Evolutionary conservation across 2,329 filamentous ascomycete genomes (phyloP), one percentile per base, ranked within the genome.

Genomic region (Arthrobotrys entomopaga): DNA sequence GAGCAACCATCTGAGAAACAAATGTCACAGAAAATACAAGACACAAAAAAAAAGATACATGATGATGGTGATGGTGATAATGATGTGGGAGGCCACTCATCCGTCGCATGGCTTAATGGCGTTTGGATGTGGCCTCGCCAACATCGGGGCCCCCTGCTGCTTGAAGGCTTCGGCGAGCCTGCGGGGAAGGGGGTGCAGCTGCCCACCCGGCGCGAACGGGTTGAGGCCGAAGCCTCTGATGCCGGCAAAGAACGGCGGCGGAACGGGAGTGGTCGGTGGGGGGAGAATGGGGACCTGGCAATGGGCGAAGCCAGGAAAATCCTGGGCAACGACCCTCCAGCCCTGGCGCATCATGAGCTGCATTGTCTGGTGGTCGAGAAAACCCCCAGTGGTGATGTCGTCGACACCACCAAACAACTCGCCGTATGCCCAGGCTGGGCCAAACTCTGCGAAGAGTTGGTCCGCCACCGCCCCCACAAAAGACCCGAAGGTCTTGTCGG

Each of bases 381-480:
- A 13, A 11, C 65, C 49, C 1, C 48, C 19, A 11, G 24, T 16
- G 4, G 40, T 42, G 15, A 50, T 57, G 26, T 48, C 16, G 19
- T 70, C 65, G 5, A 70, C 20, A 2, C 16, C 57, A 19, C 16
- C 22, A 16, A 57, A 20, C 34, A 54, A 22, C 34, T 63, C 57
- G 7, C 50, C 65, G 49, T 43, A n/a, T 1, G 40, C 24, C 65
- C 65, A 69, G n/a, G 20, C 46, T 10, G 42, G 11, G 4, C 57
- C 57, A 50, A 70, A 70, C 48, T 70, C 65, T 3, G 65, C 50
- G 10, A 34, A 24, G n/a, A 70, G 50, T 43, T 70, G 65, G 65
- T 56, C 16, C 48, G 26, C 46, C 2, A 57, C 40, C 1, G 65
- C 57, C n/a, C 52, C 22, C n/a, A 63, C 57, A 20, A 29, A 58